Percentiles rank a stretch among this genome's conserved stretches.
These are phyloP conservation scores for Pestalotiopsis fici DNA, from an alignment of 2,329 filamentous ascomycete genomes.

Conservation along the genomic window DNA sequence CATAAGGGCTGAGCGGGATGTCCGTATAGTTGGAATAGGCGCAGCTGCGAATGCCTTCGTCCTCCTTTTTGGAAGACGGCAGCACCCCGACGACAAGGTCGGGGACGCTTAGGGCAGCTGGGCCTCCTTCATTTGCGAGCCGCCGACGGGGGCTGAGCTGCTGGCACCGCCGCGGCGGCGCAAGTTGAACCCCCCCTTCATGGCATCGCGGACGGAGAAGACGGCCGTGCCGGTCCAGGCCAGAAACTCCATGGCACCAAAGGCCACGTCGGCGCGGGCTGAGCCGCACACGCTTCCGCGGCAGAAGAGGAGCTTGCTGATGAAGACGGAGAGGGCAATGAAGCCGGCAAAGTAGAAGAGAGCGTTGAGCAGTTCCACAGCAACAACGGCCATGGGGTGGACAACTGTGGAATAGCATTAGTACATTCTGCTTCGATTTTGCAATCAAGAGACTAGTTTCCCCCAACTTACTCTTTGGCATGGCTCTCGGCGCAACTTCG, in stretches of 20 bases:
- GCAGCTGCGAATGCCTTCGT: background rate
- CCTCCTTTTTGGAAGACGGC: background rate
- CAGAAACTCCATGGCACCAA: slow-evolving; percentile 54
- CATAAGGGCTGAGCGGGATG: slow-evolving; percentile 27
- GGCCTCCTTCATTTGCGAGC: slow-evolving; percentile 39
- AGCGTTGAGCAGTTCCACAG: slow-evolving; percentile 51
- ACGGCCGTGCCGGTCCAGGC: slow-evolving; percentile 53
- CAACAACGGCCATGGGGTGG: slow-evolving; percentile 50
- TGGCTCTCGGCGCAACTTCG: slow-evolving; percentile 48
- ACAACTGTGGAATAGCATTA: slow-evolving; percentile 31
- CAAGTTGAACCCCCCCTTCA: slow-evolving; percentile 39
- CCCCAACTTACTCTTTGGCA: slow-evolving; percentile 37
- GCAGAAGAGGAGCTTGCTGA: slow-evolving; percentile 57
- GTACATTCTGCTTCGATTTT: background rate
- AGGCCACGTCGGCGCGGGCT: slow-evolving; percentile 54
- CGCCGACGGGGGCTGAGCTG: slow-evolving; percentile 21
- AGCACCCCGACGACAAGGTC: background rate
- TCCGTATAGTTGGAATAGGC: slow-evolving; percentile 25
- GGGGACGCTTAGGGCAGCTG: slow-evolving; percentile 27
- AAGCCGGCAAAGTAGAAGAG: slow-evolving; percentile 63
- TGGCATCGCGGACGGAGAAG: slow-evolving; percentile 46
- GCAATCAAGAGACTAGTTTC: no score
- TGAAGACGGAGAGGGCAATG: slow-evolving; percentile 58
- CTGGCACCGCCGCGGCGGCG: slow-evolving; percentile 19
- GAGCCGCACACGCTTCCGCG: slow-evolving; percentile 56